Evolutionary conservation across 352 stramenopile genomes (phyloP).

Genomic region (Pythium aquatile): DNA sequence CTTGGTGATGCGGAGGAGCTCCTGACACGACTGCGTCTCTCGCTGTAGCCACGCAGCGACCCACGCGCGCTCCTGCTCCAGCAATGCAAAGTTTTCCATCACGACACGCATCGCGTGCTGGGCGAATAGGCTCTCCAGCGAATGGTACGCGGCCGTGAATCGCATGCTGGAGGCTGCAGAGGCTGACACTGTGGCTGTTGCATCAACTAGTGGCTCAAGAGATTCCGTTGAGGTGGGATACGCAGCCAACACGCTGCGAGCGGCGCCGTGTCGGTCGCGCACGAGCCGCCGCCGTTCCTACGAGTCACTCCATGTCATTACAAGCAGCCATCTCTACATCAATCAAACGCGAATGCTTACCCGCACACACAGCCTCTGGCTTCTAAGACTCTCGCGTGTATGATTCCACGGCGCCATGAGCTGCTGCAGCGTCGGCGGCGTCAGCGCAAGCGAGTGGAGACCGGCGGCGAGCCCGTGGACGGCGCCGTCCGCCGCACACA

Average conservation of each 20-base stretch:
- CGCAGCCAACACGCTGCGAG: not conserved
- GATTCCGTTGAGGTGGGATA: not conserved
- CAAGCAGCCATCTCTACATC: too few species aligned
- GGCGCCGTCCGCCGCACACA: slow-evolving; percentile 25
- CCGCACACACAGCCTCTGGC: slow-evolving; percentile 25
- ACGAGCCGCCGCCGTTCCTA: slow-evolving; percentile 13
- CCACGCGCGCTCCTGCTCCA: slow-evolving; percentile 46
- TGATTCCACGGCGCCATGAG: slow-evolving; percentile 24
- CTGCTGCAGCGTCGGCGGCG: slow-evolving; percentile 31
- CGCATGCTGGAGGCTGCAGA: not conserved
- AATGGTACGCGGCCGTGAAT: slow-evolving; percentile 31
- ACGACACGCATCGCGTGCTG: slow-evolving; percentile 33
- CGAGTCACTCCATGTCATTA: not conserved
- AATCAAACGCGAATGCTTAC: slow-evolving; percentile 6
- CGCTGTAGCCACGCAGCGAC: slow-evolving; percentile 35
- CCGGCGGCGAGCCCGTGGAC: not conserved
- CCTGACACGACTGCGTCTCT: slow-evolving; percentile 31
- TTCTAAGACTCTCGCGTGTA: slow-evolving; percentile 29
- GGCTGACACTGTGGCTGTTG: not conserved
- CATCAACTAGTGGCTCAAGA: not conserved
- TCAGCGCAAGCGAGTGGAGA: slow-evolving; percentile 24
- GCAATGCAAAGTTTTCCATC: slow-evolving; percentile 43
- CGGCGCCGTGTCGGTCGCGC: slow-evolving; percentile 1
- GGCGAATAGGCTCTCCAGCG: slow-evolving; percentile 32
- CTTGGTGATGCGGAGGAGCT: slow-evolving; percentile 36